Evolutionary conservation across 2,329 filamentous ascomycete genomes (phyloP).

Genomic region (Cladosporium sp.): DNA sequence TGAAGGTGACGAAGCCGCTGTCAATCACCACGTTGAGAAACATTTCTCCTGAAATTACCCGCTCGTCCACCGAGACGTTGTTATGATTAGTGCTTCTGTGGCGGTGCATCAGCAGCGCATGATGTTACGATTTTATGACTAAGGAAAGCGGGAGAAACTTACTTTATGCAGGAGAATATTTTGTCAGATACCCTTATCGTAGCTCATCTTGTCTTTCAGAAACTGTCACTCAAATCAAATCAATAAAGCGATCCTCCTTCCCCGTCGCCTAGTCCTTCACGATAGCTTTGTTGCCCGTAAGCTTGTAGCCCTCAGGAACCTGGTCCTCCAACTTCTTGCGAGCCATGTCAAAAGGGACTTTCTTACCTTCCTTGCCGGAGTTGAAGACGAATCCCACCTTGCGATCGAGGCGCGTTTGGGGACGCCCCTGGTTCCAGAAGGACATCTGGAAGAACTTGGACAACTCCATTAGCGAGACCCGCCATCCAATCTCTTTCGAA

Average conservation of each 20-base stretch:
- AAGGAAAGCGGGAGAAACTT: not conserved
- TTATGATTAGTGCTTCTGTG: too few species aligned
- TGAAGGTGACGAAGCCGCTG: constrained; percentile 32
- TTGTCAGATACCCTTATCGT: constrained; percentile 4
- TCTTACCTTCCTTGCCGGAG: not conserved
- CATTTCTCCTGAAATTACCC: constrained; percentile 24
- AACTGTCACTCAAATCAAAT: not conserved
- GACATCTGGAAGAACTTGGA: not conserved
- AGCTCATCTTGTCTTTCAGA: not conserved
- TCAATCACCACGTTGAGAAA: constrained; percentile 30
- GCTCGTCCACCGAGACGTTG: too few species aligned
- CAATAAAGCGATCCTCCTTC: not conserved
- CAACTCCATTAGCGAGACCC: not conserved
- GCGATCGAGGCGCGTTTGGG: not conserved
- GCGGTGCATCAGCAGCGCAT: not conserved
- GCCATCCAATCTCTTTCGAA: constrained; percentile 5
- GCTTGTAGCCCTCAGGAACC: not conserved
- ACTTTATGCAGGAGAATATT: not conserved
- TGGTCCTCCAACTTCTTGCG: not conserved
- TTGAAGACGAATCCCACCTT: not conserved
- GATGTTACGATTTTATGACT: not conserved
- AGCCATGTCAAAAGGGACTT: not conserved
- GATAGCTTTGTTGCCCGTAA: not conserved
- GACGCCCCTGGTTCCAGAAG: not conserved
- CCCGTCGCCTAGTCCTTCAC: not conserved